Evolutionary conservation across 108 stramenopile genomes (phyloP).

Genomic region (Skeletonema costatum): DNA sequence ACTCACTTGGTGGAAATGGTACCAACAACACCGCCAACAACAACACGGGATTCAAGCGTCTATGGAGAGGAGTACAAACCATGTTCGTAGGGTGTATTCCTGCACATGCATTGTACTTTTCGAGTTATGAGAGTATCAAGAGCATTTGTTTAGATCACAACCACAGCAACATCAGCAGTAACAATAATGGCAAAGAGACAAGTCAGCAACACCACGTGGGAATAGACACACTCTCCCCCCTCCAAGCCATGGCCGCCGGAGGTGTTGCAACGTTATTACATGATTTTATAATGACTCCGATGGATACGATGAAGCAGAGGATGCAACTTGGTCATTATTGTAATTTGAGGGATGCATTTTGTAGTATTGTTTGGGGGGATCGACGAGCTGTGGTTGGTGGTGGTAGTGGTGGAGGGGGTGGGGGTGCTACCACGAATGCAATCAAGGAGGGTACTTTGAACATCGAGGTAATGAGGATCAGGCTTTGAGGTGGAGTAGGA

Average conservation of each 20-base stretch:
- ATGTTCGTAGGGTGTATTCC: constrained; percentile 97
- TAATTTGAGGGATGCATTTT: constrained; percentile 68
- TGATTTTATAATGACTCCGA: constrained; percentile 95
- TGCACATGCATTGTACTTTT: constrained; percentile 98
- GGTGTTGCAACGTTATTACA: constrained; percentile 89
- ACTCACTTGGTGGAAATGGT: too few relatives aligned
- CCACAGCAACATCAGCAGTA: not conserved
- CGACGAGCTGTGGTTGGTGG: not conserved
- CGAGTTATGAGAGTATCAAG: constrained; percentile 91
- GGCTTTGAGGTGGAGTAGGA: too few relatives aligned
- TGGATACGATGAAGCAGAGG: constrained; percentile 99
- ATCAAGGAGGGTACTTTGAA: not conserved
- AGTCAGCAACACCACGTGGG: constrained; percentile 9
- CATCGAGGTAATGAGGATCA: too few relatives aligned
- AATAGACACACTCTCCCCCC: constrained; percentile 17
- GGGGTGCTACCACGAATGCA: too few relatives aligned
- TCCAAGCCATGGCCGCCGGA: constrained; percentile 76
- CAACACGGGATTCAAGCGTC: constrained; percentile 57
- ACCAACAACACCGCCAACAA: not conserved
- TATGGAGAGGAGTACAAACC: constrained; percentile 97
- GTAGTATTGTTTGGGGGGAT: constrained; percentile 48
- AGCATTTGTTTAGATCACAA: constrained; percentile 20
- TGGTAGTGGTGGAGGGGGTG: constrained; percentile 1
- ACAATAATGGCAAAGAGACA: not conserved
- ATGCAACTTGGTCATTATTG: constrained; percentile 97